These are phyloP conservation scores for Cylindrodendrum hubeiense DNA, from an alignment of 2,329 filamentous ascomycete genomes.

Conservation along the genomic window DNA sequence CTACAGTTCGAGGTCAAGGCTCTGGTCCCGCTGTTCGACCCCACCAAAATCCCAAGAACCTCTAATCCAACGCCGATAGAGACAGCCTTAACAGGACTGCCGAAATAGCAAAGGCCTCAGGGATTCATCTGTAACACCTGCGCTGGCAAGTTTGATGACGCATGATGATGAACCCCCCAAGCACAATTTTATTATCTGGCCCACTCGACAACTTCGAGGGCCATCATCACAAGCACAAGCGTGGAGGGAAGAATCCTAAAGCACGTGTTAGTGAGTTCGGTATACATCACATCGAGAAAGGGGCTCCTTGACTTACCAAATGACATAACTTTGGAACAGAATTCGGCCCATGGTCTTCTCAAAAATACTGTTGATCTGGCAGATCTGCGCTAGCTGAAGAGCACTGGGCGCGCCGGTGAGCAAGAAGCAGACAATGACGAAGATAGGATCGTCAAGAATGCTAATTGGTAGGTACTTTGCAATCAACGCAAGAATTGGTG, in stretches of 20 bases:
- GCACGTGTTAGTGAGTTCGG: constrained; percentile 44
- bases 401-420: constrained; percentile 94
- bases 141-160: not conserved
- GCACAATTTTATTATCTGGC: constrained; percentile 56
- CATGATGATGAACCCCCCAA: not conserved
- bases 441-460: constrained; percentile 97
- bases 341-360: constrained; percentile 94
- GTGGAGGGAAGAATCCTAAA: constrained; percentile 92
- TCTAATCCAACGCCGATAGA: constrained; percentile 19
- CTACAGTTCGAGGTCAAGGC: not conserved
- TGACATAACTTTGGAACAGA: constrained; percentile 88
- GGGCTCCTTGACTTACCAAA: constrained; percentile 76
- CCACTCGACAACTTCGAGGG: constrained; percentile 94
- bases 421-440: constrained; percentile 97
- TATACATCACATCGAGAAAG: constrained; percentile 20
- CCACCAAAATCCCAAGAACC: not conserved
- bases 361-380: constrained; percentile 97
- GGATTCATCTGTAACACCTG: not conserved
- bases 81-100: not conserved
- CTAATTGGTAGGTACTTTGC: constrained; percentile 94
- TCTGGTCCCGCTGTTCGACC: not conserved
- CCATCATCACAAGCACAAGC: constrained; percentile 88
- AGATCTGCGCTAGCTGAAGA: constrained; percentile 96
- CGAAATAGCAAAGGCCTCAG: not conserved
- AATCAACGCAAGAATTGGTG: constrained; percentile 84